Conservation (phyloP, 2,329 filamentous ascomycete species). For the Hysterium pulicare region DNA sequence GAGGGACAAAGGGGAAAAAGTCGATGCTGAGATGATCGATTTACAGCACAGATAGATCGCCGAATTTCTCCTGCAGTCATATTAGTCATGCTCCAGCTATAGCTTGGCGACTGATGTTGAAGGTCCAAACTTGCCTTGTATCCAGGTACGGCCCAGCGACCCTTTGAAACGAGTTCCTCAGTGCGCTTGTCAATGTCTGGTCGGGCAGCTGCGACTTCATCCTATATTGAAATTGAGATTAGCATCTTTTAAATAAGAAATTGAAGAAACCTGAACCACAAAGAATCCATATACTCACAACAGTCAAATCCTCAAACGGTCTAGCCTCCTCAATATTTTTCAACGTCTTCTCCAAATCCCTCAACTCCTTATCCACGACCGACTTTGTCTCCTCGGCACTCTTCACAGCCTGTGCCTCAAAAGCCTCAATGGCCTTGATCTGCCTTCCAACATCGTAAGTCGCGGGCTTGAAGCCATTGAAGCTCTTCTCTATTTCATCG, state of each 20-base stretch:
- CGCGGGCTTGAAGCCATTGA: constrained; percentile 84
- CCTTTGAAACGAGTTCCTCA: constrained; percentile 89
- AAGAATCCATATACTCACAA: constrained; percentile 62
- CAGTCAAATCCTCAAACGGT: constrained; percentile 95
- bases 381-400: constrained; percentile 96
- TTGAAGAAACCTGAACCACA: background rate
- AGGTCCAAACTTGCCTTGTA: constrained; percentile 75
- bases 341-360: constrained; percentile 89
- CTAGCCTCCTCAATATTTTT: constrained; percentile 96
- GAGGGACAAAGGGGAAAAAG: constrained; percentile 25
- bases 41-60: constrained; percentile 93
- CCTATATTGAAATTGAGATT: constrained; percentile 51
- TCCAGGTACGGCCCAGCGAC: constrained; percentile 95
- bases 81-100: constrained; percentile 43
- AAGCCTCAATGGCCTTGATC: constrained; percentile 96
- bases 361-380: constrained; percentile 91
- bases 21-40: constrained; percentile 25
- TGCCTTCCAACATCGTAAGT: constrained; percentile 92
- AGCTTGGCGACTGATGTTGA: background rate
- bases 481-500: constrained; percentile 96
- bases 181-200: constrained; percentile 98
- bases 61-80: constrained; percentile 84
- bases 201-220: constrained; percentile 90
- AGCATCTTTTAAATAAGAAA: constrained; percentile 11
- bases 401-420: constrained; percentile 95